phyloP scores from a whole-genome alignment of 257 asterid genomes.

The Petunia secreta region DNA sequence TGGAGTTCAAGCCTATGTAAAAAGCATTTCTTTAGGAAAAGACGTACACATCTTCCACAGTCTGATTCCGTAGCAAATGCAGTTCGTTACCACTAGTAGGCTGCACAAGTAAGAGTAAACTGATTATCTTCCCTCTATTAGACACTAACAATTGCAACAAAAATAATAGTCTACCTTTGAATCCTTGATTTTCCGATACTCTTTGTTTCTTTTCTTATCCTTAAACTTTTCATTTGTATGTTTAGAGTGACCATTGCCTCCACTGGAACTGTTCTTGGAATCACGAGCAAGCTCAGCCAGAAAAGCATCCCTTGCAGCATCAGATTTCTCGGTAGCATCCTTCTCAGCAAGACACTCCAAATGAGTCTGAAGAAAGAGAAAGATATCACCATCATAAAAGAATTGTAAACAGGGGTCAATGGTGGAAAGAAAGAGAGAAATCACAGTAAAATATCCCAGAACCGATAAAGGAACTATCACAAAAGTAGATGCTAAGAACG shows the following conservation, averaged over 20 bases:
- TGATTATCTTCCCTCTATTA: slow-evolving; percentile 17
- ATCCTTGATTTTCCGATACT: slow-evolving; percentile 71
- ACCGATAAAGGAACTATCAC: not conserved
- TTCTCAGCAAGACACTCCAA: slow-evolving; percentile 90
- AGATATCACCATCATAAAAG: slow-evolving; percentile 30
- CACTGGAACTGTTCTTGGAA: slow-evolving; percentile 60
- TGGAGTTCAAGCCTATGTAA: not conserved
- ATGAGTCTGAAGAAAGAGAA: slow-evolving; percentile 56
- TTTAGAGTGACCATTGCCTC: slow-evolving; percentile 62
- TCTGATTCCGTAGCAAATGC: slow-evolving; percentile 41
- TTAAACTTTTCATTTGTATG: slow-evolving; percentile 65
- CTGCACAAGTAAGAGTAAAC: slow-evolving; percentile 53
- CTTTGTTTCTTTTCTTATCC: slow-evolving; percentile 85
- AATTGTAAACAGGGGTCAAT: slow-evolving; percentile 26
- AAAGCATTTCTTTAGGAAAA: slow-evolving; percentile 16
- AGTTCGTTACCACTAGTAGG: slow-evolving; percentile 53
- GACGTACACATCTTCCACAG: slow-evolving; percentile 68
- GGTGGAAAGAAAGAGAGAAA: not conserved
- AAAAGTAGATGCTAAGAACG: slow-evolving; percentile 34
- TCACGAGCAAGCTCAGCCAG: slow-evolving; percentile 92
- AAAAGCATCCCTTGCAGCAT: slow-evolving; percentile 94
- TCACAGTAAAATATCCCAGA: slow-evolving; percentile 8
- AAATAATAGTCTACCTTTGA: slow-evolving; percentile 55
- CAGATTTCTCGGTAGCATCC: slow-evolving; percentile 96
- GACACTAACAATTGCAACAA: slow-evolving; percentile 10